Conservation (phyloP, 1,284 basidiomycete genomes). For the Ceratobasidium sp. region DNA sequence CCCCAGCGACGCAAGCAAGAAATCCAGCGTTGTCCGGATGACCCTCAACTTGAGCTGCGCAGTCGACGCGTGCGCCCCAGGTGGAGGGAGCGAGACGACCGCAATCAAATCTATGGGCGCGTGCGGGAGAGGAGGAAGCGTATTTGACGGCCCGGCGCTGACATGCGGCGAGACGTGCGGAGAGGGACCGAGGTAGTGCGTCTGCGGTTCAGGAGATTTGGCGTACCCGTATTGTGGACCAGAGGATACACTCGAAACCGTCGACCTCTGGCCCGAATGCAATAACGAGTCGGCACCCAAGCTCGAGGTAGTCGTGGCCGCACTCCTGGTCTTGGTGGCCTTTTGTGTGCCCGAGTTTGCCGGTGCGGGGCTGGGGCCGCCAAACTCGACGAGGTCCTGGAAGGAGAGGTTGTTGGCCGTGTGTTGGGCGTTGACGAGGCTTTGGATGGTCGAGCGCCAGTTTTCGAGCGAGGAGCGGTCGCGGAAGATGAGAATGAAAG, state of each 20-base stretch:
- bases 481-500: slow-evolving; percentile 94
- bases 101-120: slow-evolving; percentile 92
- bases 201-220: slow-evolving; percentile 59
- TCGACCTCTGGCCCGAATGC: slow-evolving; percentile 60
- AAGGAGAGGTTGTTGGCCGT: slow-evolving; percentile 49
- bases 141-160: slow-evolving; percentile 79
- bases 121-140: slow-evolving; percentile 80
- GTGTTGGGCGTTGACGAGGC: slow-evolving; percentile 48
- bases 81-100: slow-evolving; percentile 86
- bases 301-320: slow-evolving; percentile 32
- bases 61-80: slow-evolving; percentile 66
- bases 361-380: slow-evolving; percentile 30
- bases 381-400: slow-evolving; percentile 43
- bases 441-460: slow-evolving; percentile 83
- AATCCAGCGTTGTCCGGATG: slow-evolving; percentile 85
- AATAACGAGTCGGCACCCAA: slow-evolving; percentile 66
- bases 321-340: neutral
- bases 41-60: slow-evolving; percentile 86
- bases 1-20: slow-evolving; percentile 79
- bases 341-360: neutral
- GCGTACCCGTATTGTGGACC: slow-evolving; percentile 46
- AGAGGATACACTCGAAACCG: slow-evolving; percentile 61
- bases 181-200: slow-evolving; percentile 23
- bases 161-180: slow-evolving; percentile 70
- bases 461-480: slow-evolving; percentile 87